Base-by-base conservation (phyloP, 1,284 basidiomycete species). In the Pseudozyma thailandica region DNA sequence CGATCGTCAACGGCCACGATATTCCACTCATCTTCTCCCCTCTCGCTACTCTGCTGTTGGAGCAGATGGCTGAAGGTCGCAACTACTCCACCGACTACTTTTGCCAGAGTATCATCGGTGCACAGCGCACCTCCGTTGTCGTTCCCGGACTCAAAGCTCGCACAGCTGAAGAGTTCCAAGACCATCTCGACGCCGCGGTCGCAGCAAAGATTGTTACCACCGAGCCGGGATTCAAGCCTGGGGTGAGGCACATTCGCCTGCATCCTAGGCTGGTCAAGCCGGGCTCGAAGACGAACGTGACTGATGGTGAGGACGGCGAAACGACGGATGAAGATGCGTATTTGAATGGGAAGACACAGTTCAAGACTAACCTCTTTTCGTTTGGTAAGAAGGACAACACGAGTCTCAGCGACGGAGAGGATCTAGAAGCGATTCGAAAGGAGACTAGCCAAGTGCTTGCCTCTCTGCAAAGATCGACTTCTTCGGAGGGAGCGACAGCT, bases 31-130 rank as follows among this genome's bases (percentile, higher is more conserved):
- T 56, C 21, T 71, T 66, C 31, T 33, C 52, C 0, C 59, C 63
- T 0, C 55, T 74, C 21, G 55, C 60, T 39, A 52, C 57, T 7
- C 45, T 70, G 37, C 64, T 74, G 13, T 53, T 57, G 12, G 60
- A 74, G 42, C 72, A 74, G 41, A 62, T 60, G 48, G 41, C 30
- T 9, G 68, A 74, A 35, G 68, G 68, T 6, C 68, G 68, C 44
- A 53, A 51, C 51, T 74, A 68, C 38, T 71, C 63, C 23, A 71
- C 68, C 39, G 72, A 74, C 54, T 64, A 64, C 35, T 74, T 74
- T 28, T 58, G 64, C 28, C 72, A 74, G 12, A 57, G 54, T 15
- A 59, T 72, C 41, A 49, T 74, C 13, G 57, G 53, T 1, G 43
- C 50, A 3, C 42, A 50, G 27, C 54, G 59, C 35, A 35, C 54